Evolutionary conservation across 192 early-diverging fungal species (phyloP).

Genomic region (Coemansia sp.): DNA sequence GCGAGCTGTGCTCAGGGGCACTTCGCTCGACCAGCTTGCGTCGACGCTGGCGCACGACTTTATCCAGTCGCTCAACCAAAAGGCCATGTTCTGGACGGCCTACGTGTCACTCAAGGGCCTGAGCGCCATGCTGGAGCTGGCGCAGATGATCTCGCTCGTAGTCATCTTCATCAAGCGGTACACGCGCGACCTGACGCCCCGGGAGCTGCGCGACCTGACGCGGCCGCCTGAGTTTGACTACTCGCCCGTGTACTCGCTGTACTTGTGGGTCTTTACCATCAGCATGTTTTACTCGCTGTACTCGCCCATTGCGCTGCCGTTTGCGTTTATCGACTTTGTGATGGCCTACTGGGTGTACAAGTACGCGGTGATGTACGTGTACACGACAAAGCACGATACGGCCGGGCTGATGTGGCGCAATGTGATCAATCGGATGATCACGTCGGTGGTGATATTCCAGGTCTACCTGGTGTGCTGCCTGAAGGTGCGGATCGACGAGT

Average conservation of each 20-base stretch:
- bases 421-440: constrained; percentile 66
- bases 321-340: constrained; percentile 62
- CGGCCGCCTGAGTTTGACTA: constrained; percentile 71
- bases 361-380: constrained; percentile 76
- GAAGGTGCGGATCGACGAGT: constrained; percentile 54
- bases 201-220: constrained; percentile 64
- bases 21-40: constrained; percentile 33
- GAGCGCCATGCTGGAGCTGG: constrained; percentile 66
- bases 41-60: constrained; percentile 41
- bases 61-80: constrained; percentile 41
- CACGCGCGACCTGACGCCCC: constrained; percentile 63
- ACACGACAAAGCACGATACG: constrained; percentile 67
- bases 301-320: constrained; percentile 65
- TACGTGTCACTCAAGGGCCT: constrained; percentile 68
- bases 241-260: constrained; percentile 64
- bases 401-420: constrained; percentile 71
- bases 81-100: constrained; percentile 72
- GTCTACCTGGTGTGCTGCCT: constrained; percentile 62
- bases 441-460: constrained; percentile 67
- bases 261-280: constrained; percentile 70
- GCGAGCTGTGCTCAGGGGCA: constrained; percentile 39
- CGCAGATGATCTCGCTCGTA: constrained; percentile 62
- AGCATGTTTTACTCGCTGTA: constrained; percentile 70
- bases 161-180: constrained; percentile 58
- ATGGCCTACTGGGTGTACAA: constrained; percentile 68